Conservation (phyloP, 176 grass and related monocot genomes). For the Ensete glaucum region DNA sequence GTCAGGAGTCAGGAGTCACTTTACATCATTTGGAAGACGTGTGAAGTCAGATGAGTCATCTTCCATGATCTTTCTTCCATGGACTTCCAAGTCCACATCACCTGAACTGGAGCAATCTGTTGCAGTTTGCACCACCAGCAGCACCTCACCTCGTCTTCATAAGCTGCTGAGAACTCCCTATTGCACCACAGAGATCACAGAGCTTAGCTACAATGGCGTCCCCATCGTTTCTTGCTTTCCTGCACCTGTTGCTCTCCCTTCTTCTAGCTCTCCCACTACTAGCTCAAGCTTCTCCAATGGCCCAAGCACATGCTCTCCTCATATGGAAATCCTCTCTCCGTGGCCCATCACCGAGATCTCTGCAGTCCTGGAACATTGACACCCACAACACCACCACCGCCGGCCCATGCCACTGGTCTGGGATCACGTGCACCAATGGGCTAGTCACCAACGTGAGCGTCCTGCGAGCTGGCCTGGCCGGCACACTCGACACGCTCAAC, state of each 20-base stretch:
- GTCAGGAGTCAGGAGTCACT: too few species aligned
- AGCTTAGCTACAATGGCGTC: too few species aligned
- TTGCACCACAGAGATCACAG: too few species aligned
- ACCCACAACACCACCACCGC: background rate
- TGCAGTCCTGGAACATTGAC: background rate
- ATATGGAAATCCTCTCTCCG: conserved; percentile 13
- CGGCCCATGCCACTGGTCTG: conserved; percentile 3
- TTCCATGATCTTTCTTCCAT: too few species aligned
- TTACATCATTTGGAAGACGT: too few species aligned
- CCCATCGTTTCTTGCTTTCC: background rate
- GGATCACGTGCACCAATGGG: background rate
- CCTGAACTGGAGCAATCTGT: too few species aligned
- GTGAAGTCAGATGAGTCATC: too few species aligned
- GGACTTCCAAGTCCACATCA: too few species aligned
- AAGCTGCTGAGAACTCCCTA: too few species aligned
- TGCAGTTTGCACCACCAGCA: too few species aligned
- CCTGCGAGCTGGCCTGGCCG: background rate
- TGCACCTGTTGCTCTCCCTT: background rate
- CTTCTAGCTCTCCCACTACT: background rate
- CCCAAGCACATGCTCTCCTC: conserved; percentile 8
- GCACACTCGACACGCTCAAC: conserved; percentile 4
- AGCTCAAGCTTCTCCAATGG: background rate
- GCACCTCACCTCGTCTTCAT: too few species aligned
- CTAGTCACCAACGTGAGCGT: background rate
- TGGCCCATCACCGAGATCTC: background rate